Percentiles rank a stretch among this genome's conserved stretches.
phyloP scores from a whole-genome alignment of 495 filamentous ascomycete species.

The Choiromyces venosus region DNA sequence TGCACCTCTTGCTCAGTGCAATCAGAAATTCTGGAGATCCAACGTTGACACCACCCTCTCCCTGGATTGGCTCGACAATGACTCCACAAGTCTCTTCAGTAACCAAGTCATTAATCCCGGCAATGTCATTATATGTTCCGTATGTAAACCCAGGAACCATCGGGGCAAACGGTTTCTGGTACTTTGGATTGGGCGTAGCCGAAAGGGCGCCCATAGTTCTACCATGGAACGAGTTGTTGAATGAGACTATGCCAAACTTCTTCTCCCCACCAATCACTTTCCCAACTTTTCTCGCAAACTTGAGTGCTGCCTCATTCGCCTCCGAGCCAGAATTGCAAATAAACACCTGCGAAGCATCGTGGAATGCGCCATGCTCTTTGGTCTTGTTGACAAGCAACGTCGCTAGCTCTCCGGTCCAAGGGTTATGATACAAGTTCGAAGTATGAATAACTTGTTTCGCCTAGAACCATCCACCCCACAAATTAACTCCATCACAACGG shows the following conservation, averaged over 20 bases:
- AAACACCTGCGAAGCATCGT: constrained; percentile 73
- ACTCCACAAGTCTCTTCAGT: constrained; percentile 85
- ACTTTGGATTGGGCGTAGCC: constrained; percentile 97
- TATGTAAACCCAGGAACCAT: constrained; percentile 93
- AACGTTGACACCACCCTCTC: constrained; percentile 86
- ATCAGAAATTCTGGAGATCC: constrained; percentile 74
- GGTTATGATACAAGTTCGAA: constrained; percentile 94
- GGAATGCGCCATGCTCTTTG: constrained; percentile 67
- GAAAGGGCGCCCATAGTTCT: constrained; percentile 88
- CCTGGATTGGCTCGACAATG: constrained; percentile 96
- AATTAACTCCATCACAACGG: neutral
- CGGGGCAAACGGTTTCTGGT: constrained; percentile 87
- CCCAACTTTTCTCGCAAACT: constrained; percentile 89
- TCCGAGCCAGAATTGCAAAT: constrained; percentile 92
- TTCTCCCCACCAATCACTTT: constrained; percentile 59
- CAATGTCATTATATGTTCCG: constrained; percentile 76
- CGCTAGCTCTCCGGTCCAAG: constrained; percentile 82
- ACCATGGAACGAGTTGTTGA: constrained; percentile 88
- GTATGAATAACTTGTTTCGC: constrained; percentile 75
- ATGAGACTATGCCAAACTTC: constrained; percentile 82
- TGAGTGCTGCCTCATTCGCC: constrained; percentile 96
- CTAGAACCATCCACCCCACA: constrained; percentile 42
- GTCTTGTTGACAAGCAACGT: constrained; percentile 79
- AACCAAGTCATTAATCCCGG: constrained; percentile 61
- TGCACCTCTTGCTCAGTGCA: constrained; percentile 71